Base-by-base conservation (phyloP, 495 filamentous ascomycete genomes). In the Mytilinidion resinicola region DNA sequence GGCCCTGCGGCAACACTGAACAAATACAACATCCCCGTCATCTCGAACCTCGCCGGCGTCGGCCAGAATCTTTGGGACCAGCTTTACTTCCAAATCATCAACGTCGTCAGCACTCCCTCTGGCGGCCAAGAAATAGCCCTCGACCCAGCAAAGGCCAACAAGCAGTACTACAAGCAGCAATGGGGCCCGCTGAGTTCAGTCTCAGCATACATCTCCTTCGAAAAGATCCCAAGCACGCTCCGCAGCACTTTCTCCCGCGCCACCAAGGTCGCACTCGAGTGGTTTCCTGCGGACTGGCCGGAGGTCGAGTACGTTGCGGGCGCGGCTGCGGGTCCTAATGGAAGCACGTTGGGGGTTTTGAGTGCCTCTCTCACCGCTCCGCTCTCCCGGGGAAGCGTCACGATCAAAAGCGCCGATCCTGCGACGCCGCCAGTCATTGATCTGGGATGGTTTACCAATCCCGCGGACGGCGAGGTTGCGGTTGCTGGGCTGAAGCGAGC, bases 1-100 rank as follows among this genome's bases (percentile, higher is more conserved):
- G 85, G 85, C 0, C 77, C 82, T 0, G 55, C 57, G 1, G 61
- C 60, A 0, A 74, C 82, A 21, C 74, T 89, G 0, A 11, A 64
- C 3, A 57, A 58, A 8, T 73, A 77, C 53, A 61, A 66, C 15
- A 85, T 88, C 55, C 64, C 73, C 9, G 70, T 84, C 0, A 52
- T 85, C 0, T 58, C 70, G 33, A 76, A 85, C 60, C 72, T 82
- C 0, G 81, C 83, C 0, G 82, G 80, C n/a, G 85, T 88, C 0
- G 69, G 70, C 21, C 63, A 70, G 52, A 68, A 69, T 38, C 47
- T 71, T 50, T 59, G 56, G 57, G 70, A 72, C 51, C 62, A 68
- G 4, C 56, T 64, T 14, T 48, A 62, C 51, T 44, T 65, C 41
- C 53, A 51, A 12, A 21, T 59, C 7, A 34, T 35, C 19, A 42